Percentiles rank a stretch among this genome's conserved stretches.
These are phyloP conservation scores for Tagetes erecta DNA, from an alignment of 129 eudicot species.

Conservation along the genomic window DNA sequence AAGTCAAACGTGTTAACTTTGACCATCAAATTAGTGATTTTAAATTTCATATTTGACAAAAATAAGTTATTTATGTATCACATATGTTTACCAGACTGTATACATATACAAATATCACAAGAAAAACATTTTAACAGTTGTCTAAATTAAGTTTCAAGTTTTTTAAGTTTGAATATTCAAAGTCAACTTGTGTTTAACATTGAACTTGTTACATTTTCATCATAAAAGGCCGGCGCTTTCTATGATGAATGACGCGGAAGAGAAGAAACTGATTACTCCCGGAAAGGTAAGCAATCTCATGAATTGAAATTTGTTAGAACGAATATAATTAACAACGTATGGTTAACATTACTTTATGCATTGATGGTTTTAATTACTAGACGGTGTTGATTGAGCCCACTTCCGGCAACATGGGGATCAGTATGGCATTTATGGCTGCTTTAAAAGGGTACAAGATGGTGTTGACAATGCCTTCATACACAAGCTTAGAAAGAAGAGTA, in stretches of 20 bases:
- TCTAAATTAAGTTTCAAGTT: neutral
- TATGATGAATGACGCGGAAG: slow-evolving; percentile 83
- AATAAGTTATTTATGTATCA: neutral
- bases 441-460: slow-evolving; percentile 99
- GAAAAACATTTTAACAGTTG: neutral
- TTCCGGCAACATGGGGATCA: slow-evolving; percentile 97
- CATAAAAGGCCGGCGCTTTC: slow-evolving; percentile 68
- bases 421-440: slow-evolving; percentile 99
- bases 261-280: slow-evolving; percentile 73
- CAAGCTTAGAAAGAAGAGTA: slow-evolving; percentile 94
- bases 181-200: neutral
- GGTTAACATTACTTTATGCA: neutral
- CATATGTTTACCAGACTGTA: neutral
- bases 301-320: neutral
- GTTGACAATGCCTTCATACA: slow-evolving; percentile 95
- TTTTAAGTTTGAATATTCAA: neutral
- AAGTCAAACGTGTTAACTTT: neutral
- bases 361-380: slow-evolving; percentile 34
- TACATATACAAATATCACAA: neutral
- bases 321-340: neutral
- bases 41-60: neutral
- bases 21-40: neutral
- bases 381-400: slow-evolving; percentile 96
- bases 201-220: slow-evolving; percentile 8
- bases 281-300: slow-evolving; percentile 55